A percentile compares a stretch with the other conserved stretches of the same genome.
Evolutionary conservation across 371 early-diverging fungal genomes (phyloP).

Genomic region (Fennellomyces sp.): DNA sequence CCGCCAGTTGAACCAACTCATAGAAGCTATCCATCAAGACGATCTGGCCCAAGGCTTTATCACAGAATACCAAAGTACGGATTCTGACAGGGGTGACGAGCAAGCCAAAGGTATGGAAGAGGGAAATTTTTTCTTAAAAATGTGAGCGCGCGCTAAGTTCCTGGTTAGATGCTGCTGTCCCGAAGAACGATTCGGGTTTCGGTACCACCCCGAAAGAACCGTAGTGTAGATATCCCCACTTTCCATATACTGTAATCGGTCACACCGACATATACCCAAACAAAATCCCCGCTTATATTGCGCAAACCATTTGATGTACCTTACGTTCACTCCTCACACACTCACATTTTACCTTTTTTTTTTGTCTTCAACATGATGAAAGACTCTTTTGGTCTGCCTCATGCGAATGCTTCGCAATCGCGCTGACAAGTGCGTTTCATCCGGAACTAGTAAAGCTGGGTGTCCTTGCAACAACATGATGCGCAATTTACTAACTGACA

Average conservation of each 20-base stretch:
- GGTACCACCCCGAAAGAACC: not conserved
- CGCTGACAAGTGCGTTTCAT: too few species aligned
- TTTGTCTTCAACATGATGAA: too few species aligned
- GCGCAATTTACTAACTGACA: too few species aligned
- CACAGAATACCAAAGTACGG: not conserved
- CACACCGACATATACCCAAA: not conserved
- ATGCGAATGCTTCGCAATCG: too few species aligned
- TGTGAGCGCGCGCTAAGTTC: too few species aligned
- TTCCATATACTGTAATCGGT: not conserved
- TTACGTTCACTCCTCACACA: not conserved
- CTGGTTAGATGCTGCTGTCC: not conserved
- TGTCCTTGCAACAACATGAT: too few species aligned
- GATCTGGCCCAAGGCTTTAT: conserved; percentile 8
- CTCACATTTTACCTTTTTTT: too few species aligned
- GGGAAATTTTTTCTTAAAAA: too few species aligned
- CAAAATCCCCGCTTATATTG: not conserved
- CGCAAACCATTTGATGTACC: too few species aligned
- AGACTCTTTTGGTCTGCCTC: too few species aligned
- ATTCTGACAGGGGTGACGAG: too few species aligned
- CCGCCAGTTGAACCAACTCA: conserved; percentile 16
- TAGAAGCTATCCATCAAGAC: conserved; percentile 17
- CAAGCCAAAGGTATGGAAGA: not conserved
- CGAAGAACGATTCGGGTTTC: not conserved
- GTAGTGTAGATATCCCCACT: not conserved
- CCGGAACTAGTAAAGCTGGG: too few species aligned